phyloP scores from a whole-genome alignment of 768 basidiomycete species.

The Mycena vulgaris region DNA sequence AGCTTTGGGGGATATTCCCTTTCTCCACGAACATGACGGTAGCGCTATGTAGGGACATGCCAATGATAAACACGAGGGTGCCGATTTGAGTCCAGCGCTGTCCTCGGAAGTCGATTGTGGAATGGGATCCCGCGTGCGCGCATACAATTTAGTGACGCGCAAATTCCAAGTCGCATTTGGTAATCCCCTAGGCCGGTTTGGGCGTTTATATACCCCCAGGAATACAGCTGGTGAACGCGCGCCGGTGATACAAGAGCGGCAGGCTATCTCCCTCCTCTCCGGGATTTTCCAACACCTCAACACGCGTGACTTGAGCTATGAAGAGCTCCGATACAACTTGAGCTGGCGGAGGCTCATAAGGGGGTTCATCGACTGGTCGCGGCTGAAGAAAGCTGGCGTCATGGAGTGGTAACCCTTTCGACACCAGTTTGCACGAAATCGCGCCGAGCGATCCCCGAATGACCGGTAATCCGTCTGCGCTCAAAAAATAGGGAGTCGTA shows the following conservation, averaged over 20 bases:
- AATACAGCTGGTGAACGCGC: constrained; percentile 68
- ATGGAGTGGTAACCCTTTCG: constrained; percentile 72
- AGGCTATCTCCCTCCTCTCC: constrained; percentile 49
- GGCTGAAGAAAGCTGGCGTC: constrained; percentile 60
- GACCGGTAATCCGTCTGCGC: constrained; percentile 61
- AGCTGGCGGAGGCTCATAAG: constrained; percentile 30
- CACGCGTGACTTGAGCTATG: constrained; percentile 82
- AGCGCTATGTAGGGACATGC: constrained; percentile 11
- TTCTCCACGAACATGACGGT: neutral
- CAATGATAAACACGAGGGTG: neutral
- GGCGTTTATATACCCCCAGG: neutral
- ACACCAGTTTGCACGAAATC: constrained; percentile 72
- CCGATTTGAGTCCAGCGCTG: neutral
- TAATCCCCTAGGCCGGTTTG: neutral
- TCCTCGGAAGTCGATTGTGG: too few species aligned
- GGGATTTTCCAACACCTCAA: constrained; percentile 55
- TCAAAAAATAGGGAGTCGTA: constrained; percentile 42
- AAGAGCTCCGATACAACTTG: constrained; percentile 77
- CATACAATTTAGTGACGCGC: neutral
- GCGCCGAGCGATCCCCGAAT: constrained; percentile 65
- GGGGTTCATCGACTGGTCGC: constrained; percentile 31
- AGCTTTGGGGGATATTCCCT: too few species aligned
- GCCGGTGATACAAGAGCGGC: constrained; percentile 77
- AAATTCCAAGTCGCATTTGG: neutral
- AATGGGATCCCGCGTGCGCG: too few species aligned